Conservation (phyloP, 106 monocot genomes). For the Dioscorea dumetorum region DNA sequence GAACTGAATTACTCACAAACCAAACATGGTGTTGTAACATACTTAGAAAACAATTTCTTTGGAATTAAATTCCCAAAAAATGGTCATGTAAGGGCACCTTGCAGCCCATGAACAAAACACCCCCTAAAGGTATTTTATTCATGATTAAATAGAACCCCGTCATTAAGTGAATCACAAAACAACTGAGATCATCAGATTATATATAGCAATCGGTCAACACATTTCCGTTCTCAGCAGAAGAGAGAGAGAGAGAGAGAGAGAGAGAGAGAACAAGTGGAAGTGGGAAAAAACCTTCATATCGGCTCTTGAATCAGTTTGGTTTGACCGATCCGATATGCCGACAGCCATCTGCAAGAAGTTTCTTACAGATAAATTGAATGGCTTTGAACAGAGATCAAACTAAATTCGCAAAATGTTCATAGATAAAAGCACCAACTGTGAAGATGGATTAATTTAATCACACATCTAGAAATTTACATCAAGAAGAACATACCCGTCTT, state of each 20-base stretch:
- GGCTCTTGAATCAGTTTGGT: slow-evolving; percentile 55
- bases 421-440: neutral
- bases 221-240: neutral
- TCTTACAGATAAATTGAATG: neutral
- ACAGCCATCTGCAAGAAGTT: slow-evolving; percentile 77
- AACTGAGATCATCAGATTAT: neutral
- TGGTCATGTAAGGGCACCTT: too few relatives aligned
- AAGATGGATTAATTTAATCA: neutral
- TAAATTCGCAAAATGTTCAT: neutral
- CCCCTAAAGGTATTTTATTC: neutral
- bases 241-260: neutral
- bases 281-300: slow-evolving; percentile 68
- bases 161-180: too few relatives aligned
- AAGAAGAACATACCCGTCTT: slow-evolving; percentile 49
- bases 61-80: too few relatives aligned
- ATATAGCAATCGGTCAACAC: neutral
- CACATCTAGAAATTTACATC: neutral
- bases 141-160: neutral
- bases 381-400: neutral
- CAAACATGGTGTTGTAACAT: too few relatives aligned
- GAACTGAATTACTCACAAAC: too few relatives aligned
- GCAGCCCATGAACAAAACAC: neutral
- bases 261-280: neutral
- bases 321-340: slow-evolving; percentile 73
- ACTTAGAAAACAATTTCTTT: too few relatives aligned